Percentiles rank a stretch among this genome's conserved stretches.
Evolutionary conservation across 176 grass and related monocot species (phyloP).

Genomic region (Cenchrus americanus): DNA sequence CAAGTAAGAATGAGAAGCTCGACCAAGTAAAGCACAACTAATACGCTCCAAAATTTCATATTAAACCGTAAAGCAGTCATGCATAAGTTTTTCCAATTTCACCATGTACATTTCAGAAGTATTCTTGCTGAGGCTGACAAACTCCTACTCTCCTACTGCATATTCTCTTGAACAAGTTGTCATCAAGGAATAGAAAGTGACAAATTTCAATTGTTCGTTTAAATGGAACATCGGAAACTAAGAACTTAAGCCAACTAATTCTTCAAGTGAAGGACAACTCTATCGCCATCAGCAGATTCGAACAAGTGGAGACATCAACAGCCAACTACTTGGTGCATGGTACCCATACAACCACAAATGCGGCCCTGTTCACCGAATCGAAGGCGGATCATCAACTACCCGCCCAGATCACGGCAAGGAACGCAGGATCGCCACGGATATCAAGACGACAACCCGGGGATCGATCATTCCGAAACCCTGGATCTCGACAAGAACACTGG

Average conservation of each 20-base stretch:
- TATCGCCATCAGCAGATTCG: slow-evolving; percentile 43
- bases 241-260: not conserved
- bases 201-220: not conserved
- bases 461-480: slow-evolving; percentile 5
- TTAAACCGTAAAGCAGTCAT: not conserved
- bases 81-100: not conserved
- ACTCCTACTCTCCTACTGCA: not conserved
- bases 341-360: slow-evolving; percentile 8
- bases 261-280: slow-evolving; percentile 26
- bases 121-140: not conserved
- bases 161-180: not conserved
- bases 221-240: not conserved
- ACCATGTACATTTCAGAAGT: not conserved
- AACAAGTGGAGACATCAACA: slow-evolving; percentile 40
- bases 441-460: not conserved
- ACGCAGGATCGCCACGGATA: not conserved
- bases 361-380: slow-evolving; percentile 14
- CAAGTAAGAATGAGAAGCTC: not conserved
- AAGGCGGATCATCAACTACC: slow-evolving; percentile 17
- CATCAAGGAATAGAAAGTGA: not conserved
- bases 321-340: slow-evolving; percentile 5
- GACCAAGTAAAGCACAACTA: not conserved
- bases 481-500: slow-evolving; percentile 18
- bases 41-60: not conserved
- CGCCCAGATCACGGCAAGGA: slow-evolving; percentile 16